These are phyloP conservation scores for Boletus hoseneyae DNA, from an alignment of 1,284 basidiomycete species.

Conservation along the genomic window DNA sequence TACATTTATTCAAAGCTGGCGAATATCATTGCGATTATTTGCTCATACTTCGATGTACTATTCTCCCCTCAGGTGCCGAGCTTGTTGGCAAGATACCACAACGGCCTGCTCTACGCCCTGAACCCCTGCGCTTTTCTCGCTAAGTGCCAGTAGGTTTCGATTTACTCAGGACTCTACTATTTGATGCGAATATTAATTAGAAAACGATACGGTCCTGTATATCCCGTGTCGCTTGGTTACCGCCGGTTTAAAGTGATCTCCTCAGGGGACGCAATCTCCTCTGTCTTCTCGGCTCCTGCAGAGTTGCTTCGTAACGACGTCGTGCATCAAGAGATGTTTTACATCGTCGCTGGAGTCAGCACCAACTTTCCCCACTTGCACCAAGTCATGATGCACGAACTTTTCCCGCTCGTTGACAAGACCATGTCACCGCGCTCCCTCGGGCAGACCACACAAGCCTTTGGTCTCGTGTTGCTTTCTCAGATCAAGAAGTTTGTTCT, in stretches of 20 bases:
- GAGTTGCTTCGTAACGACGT: conserved; percentile 13
- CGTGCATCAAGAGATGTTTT: conserved; percentile 16
- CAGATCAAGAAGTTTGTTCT: conserved; percentile 7
- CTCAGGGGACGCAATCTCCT: conserved; percentile 13
- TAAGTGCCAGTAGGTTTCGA: conserved; percentile 21
- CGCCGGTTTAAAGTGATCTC: conserved; percentile 18
- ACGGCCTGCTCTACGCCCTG: conserved; percentile 16
- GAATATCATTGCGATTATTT: neutral
- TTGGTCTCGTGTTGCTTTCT: conserved; percentile 15
- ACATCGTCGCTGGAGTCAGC: conserved; percentile 16
- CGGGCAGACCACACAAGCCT: conserved; percentile 7
- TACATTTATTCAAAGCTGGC: neutral
- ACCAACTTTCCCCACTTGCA: conserved; percentile 12
- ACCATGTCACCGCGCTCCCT: conserved; percentile 18
- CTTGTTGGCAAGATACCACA: conserved; percentile 16
- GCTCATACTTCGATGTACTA: neutral
- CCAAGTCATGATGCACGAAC: conserved; percentile 13
- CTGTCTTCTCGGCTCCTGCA: conserved; percentile 6
- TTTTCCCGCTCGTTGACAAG: conserved; percentile 25
- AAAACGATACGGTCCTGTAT: conserved; percentile 14
- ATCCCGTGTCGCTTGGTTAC: conserved; percentile 18
- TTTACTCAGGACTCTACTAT: neutral
- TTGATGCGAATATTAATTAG: conserved; percentile 11
- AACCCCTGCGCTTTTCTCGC: conserved; percentile 20
- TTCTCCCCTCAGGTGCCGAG: conserved; percentile 9